Evolutionary conservation across 2,329 filamentous ascomycete genomes (phyloP), one percentile per base, ranked within the genome.

Genomic region (Microcera coccophila): DNA sequence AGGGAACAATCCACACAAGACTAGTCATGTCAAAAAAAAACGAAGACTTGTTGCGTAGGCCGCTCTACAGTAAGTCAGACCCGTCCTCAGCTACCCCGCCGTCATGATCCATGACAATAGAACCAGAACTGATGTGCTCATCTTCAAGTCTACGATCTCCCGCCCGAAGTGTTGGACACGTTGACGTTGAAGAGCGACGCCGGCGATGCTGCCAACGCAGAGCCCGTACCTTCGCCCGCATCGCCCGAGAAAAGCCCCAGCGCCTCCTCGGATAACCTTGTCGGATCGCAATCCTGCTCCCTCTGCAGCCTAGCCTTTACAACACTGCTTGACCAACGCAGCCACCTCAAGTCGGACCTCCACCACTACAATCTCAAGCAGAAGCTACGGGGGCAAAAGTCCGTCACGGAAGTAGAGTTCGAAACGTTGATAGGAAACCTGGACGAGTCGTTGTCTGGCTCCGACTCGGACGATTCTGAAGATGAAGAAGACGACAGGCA

Each of bases 291-390:
- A 45, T 79, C 88, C 12, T 98, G 93, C 63, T 81, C 84, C 1
- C 74, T 97, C 4, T 98, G 93, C 67, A 73, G 76, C 29, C 74
- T 90, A 28, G 72, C 76, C 4, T 95, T 94, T 57, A 60, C 74
- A 22, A 84, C 76, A 9, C 75, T 95, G 7, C 75, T 82, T 47
- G 91, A 97, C 48, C 91, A 97, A 62, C 80, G 88, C 48, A 78
- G 81, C 45, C 93, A 98, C 66, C 82, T 88, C 44, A 86, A 87
- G 57, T 95, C 91, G 9, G 93, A 98, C 60, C 75, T 94, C 37
- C 93, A 98, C 64, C 79, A 85, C 52, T 98, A 96, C 69, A 98
- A 98, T 62, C 69, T 97, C 48, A 97, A 95, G 67, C 87, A 91
- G 62, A 95, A 88, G 70, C 70, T 95, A 43, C 82, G 88, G 36